Conservation (phyloP, 208 protist species). For the Acanthamoeba royreba region DNA sequence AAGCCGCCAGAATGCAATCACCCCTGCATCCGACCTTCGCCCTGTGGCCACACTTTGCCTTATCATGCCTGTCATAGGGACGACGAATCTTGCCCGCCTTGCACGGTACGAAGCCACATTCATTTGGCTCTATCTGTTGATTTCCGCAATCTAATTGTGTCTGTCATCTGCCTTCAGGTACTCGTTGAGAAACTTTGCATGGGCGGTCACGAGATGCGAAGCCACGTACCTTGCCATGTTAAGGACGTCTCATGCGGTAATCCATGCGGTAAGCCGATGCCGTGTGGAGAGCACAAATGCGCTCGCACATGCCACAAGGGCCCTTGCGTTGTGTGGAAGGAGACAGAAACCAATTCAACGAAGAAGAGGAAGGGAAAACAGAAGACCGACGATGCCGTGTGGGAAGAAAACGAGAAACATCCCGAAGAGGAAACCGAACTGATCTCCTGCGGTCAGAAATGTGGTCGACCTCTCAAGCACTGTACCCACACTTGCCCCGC, state of each 20-base stretch:
- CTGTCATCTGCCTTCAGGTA: background rate
- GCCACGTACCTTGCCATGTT: constrained; percentile 58
- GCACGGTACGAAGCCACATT: background rate
- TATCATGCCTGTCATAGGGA: constrained; percentile 63
- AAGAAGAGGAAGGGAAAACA: background rate
- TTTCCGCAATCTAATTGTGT: background rate
- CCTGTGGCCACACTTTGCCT: constrained; percentile 64
- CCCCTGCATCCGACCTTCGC: constrained; percentile 41
- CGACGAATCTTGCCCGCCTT: background rate
- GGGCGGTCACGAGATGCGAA: constrained; percentile 64
- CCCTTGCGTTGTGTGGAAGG: constrained; percentile 47
- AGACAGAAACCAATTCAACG: background rate
- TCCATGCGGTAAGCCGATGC: constrained; percentile 62
- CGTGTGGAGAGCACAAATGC: constrained; percentile 59
- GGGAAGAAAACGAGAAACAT: background rate
- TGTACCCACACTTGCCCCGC: constrained; percentile 56
- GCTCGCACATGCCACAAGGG: background rate
- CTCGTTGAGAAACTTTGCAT: constrained; percentile 62
- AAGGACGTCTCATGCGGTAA: constrained; percentile 38
- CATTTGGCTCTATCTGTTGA: background rate
- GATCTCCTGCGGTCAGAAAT: constrained; percentile 59
- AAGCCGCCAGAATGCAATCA: constrained; percentile 49
- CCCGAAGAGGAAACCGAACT: background rate
- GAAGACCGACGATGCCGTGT: constrained; percentile 26
- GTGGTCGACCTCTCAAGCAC: constrained; percentile 4